These are phyloP conservation scores for Chrysosporium queenslandicum DNA, from an alignment of 2,329 filamentous ascomycete genomes.

Conservation along the genomic window DNA sequence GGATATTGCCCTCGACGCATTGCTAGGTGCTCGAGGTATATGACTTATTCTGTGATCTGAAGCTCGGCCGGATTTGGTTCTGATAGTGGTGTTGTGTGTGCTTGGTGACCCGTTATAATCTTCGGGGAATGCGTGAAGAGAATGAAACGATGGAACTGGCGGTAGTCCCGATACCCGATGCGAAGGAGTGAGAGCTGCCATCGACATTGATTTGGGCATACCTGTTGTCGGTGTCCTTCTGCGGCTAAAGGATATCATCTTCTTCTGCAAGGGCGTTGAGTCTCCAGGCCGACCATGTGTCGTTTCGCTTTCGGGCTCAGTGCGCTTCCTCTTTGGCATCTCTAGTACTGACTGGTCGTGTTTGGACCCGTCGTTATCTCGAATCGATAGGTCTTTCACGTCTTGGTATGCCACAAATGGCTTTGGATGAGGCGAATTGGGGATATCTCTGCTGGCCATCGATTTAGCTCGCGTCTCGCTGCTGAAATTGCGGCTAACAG, in stretches of 20 bases:
- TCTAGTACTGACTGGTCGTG: not conserved
- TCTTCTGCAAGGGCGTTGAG: not conserved
- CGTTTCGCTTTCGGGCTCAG: not conserved
- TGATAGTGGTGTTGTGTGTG: not conserved
- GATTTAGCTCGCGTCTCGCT: not conserved
- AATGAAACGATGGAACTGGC: not conserved
- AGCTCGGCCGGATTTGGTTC: not conserved
- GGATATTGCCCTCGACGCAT: not conserved
- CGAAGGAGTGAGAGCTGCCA: conserved; percentile 3
- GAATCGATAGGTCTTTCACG: conserved; percentile 8
- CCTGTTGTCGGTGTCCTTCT: not conserved
- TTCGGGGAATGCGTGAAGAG: not conserved
- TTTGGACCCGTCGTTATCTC: not conserved
- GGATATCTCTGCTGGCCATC: not conserved
- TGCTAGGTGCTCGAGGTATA: not conserved
- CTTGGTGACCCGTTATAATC: not conserved
- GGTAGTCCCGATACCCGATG: not conserved
- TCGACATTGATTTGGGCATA: conserved; percentile 5
- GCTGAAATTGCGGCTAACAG: not conserved
- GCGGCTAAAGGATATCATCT: not conserved
- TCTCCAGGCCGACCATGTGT: not conserved
- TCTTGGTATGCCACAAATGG: conserved; percentile 14
- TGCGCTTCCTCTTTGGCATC: not conserved
- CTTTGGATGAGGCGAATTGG: conserved; percentile 2
- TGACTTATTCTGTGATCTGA: not conserved